Base-by-base conservation (phyloP, 1,284 basidiomycete genomes). In the Kalmanozyma brasiliensis region DNA sequence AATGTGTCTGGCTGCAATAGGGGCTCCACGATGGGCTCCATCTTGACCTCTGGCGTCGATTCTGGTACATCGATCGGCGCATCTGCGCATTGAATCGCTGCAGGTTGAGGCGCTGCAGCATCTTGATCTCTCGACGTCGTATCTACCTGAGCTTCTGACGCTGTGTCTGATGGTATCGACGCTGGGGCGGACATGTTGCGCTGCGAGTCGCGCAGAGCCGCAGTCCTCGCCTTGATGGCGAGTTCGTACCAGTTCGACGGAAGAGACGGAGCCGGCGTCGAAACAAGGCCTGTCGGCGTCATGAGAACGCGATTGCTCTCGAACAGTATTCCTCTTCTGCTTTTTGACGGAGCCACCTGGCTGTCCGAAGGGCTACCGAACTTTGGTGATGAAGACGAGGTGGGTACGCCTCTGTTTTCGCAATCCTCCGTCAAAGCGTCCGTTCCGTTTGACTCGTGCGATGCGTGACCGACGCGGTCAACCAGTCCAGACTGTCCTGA, bases 161-260 rank as follows among this genome's bases (percentile, higher is more conserved):
- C 19, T 8, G 38, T 17, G 23, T 51, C 29, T 19, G 43, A 49
- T 19, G 51, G 42, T 37, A 36, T 20, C 13, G 44, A 41, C 13
- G 44, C 22, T 7, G 48, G 40, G 11, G 52, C 22, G 40, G 56
- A 43, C 48, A 59, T 46, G 20, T 55, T 59, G 40, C 61, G 60
- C 29, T 69, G 55, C 5, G 58, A 47, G 24, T 64, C 60, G 42
- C 60, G 66, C 40, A 59, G 30, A 14, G 48, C 33, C 44, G 35
- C 40, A 13, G 55, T n/a, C 16, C 48, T 44, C 16, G 51, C 55
- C 41, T 58, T 53, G 36, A 64, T 38, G 24, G 60, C 66, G 41
- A 69, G 66, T 36, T 63, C 52, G 26, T 51, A 44, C 66, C 66
- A 69, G 30, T 64, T 56, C 13, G 49, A 9, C 20, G 53, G 46